Conservation (phyloP, 116 monocot species). For the Phalaenopsis hybrid region DNA sequence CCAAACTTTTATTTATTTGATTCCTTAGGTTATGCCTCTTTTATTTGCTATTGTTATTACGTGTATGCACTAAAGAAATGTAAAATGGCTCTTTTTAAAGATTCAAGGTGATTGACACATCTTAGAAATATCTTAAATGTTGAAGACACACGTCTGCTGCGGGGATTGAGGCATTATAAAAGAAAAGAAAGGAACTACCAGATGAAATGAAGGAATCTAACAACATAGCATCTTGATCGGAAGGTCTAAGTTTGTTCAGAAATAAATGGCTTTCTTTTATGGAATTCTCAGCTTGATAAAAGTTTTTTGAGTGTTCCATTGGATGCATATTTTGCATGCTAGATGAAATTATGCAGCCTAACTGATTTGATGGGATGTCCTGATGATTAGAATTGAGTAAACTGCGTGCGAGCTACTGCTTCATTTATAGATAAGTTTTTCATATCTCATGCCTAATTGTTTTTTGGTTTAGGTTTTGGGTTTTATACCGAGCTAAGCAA, state of each 20-base stretch:
- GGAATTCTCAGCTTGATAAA: no score
- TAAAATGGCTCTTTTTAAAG: no score
- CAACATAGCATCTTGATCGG: neutral
- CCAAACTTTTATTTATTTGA: no score
- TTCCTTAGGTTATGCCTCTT: neutral
- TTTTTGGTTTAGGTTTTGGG: constrained; percentile 20
- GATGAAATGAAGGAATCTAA: neutral
- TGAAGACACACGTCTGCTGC: no score
- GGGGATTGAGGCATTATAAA: neutral
- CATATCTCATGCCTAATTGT: neutral
- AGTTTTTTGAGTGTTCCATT: neutral
- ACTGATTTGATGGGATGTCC: neutral
- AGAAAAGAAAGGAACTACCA: neutral
- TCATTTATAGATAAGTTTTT: neutral
- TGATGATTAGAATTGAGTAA: neutral
- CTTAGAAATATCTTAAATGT: no score
- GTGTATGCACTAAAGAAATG: neutral
- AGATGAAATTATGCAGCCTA: neutral
- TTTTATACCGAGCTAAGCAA: constrained; percentile 25
- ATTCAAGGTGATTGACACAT: no score
- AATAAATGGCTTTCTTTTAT: neutral
- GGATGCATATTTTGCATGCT: neutral
- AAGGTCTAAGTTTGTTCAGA: neutral
- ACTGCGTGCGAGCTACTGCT: neutral
- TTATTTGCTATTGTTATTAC: neutral